These are phyloP conservation scores for Didymella sp. DNA, from an alignment of 2,329 filamentous ascomycete genomes.

Conservation along the genomic window DNA sequence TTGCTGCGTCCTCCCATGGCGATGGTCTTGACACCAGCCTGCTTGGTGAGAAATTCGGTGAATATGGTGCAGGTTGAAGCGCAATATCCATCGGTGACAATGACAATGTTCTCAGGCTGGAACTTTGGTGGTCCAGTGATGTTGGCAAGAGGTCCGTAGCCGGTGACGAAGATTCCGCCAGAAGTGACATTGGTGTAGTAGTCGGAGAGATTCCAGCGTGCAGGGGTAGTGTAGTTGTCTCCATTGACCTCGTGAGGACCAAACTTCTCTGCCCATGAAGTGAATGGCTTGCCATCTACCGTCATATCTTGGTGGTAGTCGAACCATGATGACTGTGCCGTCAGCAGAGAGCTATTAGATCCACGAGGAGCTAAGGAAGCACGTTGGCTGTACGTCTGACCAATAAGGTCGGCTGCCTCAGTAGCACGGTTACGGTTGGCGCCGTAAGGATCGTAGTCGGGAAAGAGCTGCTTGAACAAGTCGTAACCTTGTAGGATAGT, in stretches of 20 bases:
- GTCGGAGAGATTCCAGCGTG: conserved; percentile 49
- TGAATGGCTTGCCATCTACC: conserved; percentile 59
- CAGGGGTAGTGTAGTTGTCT: conserved; percentile 50
- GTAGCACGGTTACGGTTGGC: conserved; percentile 60
- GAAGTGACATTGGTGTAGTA: conserved; percentile 36
- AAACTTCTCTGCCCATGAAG: conserved; percentile 55
- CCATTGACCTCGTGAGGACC: conserved; percentile 42
- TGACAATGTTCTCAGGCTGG: conserved; percentile 58
- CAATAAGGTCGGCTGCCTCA: conserved; percentile 55
- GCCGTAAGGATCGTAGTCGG: conserved; percentile 58
- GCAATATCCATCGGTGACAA: conserved; percentile 66
- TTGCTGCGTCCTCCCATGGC: conserved; percentile 60
- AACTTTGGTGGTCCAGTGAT: conserved; percentile 60
- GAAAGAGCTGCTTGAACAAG: conserved; percentile 66
- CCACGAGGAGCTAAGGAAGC: conserved; percentile 43
- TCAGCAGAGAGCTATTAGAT: conserved; percentile 48
- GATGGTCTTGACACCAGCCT: conserved; percentile 62
- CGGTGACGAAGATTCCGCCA: conserved; percentile 49
- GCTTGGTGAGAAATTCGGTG: conserved; percentile 60
- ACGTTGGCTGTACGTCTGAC: conserved; percentile 50
- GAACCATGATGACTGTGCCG: conserved; percentile 52
- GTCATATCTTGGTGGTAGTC: conserved; percentile 58
- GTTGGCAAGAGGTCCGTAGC: conserved; percentile 47
- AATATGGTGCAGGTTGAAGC: conserved; percentile 66
- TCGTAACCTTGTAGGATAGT: conserved; percentile 66